phyloP scores from a whole-genome alignment of 805 yeast genomes.

The Candida glaebosa region DNA sequence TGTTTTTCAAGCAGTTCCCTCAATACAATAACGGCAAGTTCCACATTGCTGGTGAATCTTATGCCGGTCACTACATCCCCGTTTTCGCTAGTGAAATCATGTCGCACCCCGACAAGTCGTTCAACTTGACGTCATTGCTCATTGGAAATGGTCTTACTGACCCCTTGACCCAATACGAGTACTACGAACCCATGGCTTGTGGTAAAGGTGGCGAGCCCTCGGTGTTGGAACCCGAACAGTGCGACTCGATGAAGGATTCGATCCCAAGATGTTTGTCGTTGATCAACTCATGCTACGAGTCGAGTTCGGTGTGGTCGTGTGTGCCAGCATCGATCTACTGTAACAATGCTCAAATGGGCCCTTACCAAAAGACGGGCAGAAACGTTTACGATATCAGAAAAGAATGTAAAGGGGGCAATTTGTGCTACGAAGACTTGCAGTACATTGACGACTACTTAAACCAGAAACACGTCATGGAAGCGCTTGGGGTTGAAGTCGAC shows the following conservation, averaged over 20 bases:
- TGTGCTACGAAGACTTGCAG: slow-evolving; percentile 79
- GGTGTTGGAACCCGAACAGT: slow-evolving; percentile 65
- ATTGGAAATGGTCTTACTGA: slow-evolving; percentile 95
- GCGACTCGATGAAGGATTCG: slow-evolving; percentile 59
- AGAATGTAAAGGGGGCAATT: slow-evolving; percentile 61
- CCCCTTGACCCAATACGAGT: slow-evolving; percentile 70
- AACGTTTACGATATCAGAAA: slow-evolving; percentile 88
- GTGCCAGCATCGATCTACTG: slow-evolving; percentile 91
- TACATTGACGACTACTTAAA: slow-evolving; percentile 79
- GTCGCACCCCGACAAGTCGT: slow-evolving; percentile 35
- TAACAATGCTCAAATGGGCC: slow-evolving; percentile 76
- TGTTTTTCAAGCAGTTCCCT: slow-evolving; percentile 37
- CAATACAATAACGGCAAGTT: slow-evolving; percentile 21
- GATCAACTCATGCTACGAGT: slow-evolving; percentile 73
- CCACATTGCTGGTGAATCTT: slow-evolving; percentile 44
- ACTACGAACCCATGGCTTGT: slow-evolving; percentile 93
- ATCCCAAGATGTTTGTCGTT: slow-evolving; percentile 73
- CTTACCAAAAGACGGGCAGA: slow-evolving; percentile 79
- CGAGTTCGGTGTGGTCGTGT: slow-evolving; percentile 77
- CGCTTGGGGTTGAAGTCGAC: slow-evolving; percentile 89
- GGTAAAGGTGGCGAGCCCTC: slow-evolving; percentile 82
- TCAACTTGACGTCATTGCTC: slow-evolving; percentile 69
- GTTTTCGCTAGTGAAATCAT: slow-evolving; percentile 42
- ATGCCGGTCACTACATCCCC: slow-evolving; percentile 47
- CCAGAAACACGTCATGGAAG: slow-evolving; percentile 66